These are phyloP conservation scores for Alternaria ventricosa DNA, from an alignment of 2,329 filamentous ascomycete species.

Conservation along the genomic window DNA sequence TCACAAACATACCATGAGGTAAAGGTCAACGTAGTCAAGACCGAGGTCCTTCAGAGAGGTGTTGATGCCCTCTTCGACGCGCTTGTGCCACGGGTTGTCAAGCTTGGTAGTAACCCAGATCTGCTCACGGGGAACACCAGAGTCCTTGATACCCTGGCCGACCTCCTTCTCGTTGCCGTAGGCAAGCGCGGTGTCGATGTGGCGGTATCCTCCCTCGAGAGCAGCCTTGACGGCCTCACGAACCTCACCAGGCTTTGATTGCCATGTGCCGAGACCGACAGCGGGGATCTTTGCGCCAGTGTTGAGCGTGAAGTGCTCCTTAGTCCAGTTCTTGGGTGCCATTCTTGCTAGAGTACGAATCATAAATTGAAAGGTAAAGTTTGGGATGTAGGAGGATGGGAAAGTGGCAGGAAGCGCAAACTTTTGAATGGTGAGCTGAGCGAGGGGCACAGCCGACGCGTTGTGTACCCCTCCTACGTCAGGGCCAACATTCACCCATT, in stretches of 20 bases:
- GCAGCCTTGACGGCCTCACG: constrained; percentile 73
- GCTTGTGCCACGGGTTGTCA: constrained; percentile 75
- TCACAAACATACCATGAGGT: constrained; percentile 60
- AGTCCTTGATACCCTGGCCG: constrained; percentile 72
- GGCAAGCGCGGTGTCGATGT: constrained; percentile 77
- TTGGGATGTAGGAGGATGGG: constrained; percentile 7
- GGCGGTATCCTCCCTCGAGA: constrained; percentile 72
- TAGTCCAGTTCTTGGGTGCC: constrained; percentile 45
- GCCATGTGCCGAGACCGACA: constrained; percentile 80
- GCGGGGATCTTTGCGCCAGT: constrained; percentile 78
- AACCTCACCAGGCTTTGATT: constrained; percentile 73
- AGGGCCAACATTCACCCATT: constrained; percentile 8
- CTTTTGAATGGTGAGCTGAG: constrained; percentile 8
- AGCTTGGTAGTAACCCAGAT: constrained; percentile 85
- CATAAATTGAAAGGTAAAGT: constrained; percentile 21
- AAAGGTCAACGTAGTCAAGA: constrained; percentile 72
- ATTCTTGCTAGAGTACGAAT: constrained; percentile 38
- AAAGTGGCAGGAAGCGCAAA: constrained; percentile 1
- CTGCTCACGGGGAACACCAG: constrained; percentile 68
- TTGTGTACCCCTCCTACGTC: constrained; percentile 18
- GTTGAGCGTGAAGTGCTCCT: constrained; percentile 46
- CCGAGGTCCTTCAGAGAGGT: constrained; percentile 68
- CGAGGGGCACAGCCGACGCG: constrained; percentile 10
- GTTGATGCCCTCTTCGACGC: constrained; percentile 65
- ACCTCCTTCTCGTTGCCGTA: constrained; percentile 82